Base-by-base conservation (phyloP, 1,284 basidiomycete species). In the Taiwanofungus camphoratus region DNA sequence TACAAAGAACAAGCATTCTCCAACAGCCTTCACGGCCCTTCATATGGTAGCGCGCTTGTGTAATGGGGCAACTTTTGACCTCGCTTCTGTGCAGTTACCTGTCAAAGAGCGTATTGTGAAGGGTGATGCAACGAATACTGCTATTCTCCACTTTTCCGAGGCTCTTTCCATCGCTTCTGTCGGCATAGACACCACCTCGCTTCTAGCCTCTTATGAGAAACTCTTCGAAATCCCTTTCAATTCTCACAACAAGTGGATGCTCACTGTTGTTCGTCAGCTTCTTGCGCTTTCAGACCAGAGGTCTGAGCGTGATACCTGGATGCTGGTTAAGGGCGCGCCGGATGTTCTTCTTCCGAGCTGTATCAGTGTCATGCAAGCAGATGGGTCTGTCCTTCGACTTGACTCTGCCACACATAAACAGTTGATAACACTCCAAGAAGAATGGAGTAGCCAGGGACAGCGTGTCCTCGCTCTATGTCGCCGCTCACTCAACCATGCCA, bases 241-340 rank as follows among this genome's bases (percentile, higher is more conserved):
- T 59, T 81, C 78, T 12, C 74, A 73, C 58, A 80, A 81, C 56
- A 84, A 83, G 58, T 83, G 74, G 69, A 82, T 82, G 74, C 68
- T 79, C 42, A 73, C 70, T 32, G 57, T 69, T 34, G 54, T 64
- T 1, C 49, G 51, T n/a, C 38, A 38, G 40, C 44, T 50, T 11
- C 43, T 48, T 13, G 45, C 52, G 2, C 37, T 54, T 20, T 44
- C 36, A 27, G 27, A 3, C 20, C 12, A 11, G 16, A 22, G 31
- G 13, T 3, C 16, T 15, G 30, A 34, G 11, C 5, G 13, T 23
- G 59, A 55, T 34, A 55, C 55, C 13, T 58, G 70, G 53, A 59
- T 80, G 43, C 60, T 73, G 39, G 66, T 68, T 54, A 79, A 81
- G 57, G 79, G 79, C 22, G 79, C 76, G 1, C 79, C 79, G 0